Percentiles rank a stretch among this genome's conserved stretches.
These are phyloP conservation scores for Coprinellus aureogranulatus DNA, from an alignment of 768 basidiomycete genomes.

Conservation along the genomic window DNA sequence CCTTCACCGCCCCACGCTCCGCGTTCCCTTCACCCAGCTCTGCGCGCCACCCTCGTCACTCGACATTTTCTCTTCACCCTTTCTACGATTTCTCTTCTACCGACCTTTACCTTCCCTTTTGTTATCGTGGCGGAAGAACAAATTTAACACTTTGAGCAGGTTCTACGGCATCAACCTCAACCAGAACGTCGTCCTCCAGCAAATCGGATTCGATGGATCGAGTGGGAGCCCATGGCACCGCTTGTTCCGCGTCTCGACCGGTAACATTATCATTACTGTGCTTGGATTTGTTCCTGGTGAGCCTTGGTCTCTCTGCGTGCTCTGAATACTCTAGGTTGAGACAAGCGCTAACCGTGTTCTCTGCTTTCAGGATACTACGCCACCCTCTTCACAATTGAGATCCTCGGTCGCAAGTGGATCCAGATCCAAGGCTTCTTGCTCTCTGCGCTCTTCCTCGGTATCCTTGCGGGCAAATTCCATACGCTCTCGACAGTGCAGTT, in stretches of 20 bases:
- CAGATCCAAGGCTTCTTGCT: constrained; percentile 74
- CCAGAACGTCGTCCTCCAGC: constrained; percentile 72
- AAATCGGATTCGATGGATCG: constrained; percentile 65
- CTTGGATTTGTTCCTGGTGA: constrained; percentile 77
- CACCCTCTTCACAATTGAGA: constrained; percentile 67
- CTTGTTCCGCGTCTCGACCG: constrained; percentile 65
- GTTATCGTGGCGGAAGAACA: no score
- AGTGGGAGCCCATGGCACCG: constrained; percentile 59
- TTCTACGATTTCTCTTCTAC: no score
- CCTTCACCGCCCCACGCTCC: no score
- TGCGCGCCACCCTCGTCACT: no score
- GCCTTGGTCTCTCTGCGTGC: not conserved
- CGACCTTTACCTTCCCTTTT: no score
- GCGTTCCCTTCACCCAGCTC: no score
- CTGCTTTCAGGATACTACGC: constrained; percentile 72
- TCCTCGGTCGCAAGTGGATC: constrained; percentile 72
- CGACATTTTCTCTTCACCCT: no score
- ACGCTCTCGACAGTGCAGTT: constrained; percentile 56
- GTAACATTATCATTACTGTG: constrained; percentile 68
- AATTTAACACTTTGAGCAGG: constrained; percentile 28
- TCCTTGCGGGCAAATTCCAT: constrained; percentile 66
- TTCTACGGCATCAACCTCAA: constrained; percentile 76
- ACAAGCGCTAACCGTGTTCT: no score
- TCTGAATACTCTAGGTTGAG: no score
- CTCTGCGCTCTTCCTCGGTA: constrained; percentile 65